These are phyloP conservation scores for Yamadazyma buinensis DNA, from an alignment of 1,139 yeast species.

Conservation along the genomic window DNA sequence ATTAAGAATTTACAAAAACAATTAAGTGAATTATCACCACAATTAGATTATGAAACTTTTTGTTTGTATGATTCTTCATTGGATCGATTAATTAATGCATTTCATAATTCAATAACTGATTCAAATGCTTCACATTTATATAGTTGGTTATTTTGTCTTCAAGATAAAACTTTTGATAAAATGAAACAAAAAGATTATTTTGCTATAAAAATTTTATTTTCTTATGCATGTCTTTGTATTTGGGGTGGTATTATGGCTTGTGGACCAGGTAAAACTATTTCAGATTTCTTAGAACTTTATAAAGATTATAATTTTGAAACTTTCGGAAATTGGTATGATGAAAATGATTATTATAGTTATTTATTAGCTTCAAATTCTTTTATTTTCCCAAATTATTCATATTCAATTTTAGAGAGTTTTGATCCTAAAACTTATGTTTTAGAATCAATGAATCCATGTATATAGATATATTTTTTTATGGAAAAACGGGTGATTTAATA, in stretches of 20 bases:
- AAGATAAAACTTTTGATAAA: neutral
- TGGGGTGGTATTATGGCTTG: neutral
- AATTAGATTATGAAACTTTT: neutral
- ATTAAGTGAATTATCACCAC: neutral
- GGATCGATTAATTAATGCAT: neutral
- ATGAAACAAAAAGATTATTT: slow-evolving; percentile 2
- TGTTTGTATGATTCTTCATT: neutral
- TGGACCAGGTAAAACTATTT: neutral
- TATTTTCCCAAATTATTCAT: neutral
- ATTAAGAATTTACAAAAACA: slow-evolving; percentile 1
- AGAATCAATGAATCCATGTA: no score
- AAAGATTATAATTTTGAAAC: neutral
- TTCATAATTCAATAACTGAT: neutral
- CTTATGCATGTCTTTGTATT: neutral
- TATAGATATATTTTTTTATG: no score
- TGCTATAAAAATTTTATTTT: slow-evolving; percentile 1
- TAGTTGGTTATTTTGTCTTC: slow-evolving; percentile 2
- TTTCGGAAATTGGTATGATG: slow-evolving; percentile 2
- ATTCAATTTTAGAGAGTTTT: slow-evolving; percentile 1
- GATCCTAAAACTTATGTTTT: slow-evolving; percentile 1
- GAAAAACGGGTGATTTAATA: no score
- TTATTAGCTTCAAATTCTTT: neutral
- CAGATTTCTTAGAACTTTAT: neutral
- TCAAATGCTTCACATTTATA: slow-evolving; percentile 1
- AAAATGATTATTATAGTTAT: slow-evolving; percentile 1